Evolutionary conservation across 495 filamentous ascomycete species (phyloP), one percentile per base, ranked within the genome.

Genomic region (Polyplosphaeria fusca): DNA sequence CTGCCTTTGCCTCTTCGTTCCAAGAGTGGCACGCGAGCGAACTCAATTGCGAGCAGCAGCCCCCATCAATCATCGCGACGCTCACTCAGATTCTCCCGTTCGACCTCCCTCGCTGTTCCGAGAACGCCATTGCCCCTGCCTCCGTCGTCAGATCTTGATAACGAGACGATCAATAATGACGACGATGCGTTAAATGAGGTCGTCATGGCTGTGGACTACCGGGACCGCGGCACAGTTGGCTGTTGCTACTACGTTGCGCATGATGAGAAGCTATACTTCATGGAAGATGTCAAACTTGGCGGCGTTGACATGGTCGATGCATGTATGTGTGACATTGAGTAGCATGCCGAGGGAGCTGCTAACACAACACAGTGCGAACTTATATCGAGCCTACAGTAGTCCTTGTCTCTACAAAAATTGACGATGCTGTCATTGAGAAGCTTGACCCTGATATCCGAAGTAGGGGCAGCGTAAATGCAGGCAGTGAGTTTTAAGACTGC

Each of bases 201-300:
- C 27, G 83, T 97, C 53, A 89, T 91, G 80, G 91, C 88, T 0
- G 74, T 96, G 24, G 88, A 96, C 52, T 76, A 89, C 65, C 82
- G 79, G 49, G 82, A 87, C 19, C 74, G 81, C 13, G 85, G 80
- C 0, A 86, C 80, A 0, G 76, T 97, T 13, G 93, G 93, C 4
- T 97, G 91, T 67, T 85, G 88, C 22, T 95, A 93, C 69, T 98
- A 92, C 69, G 76, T 86, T 19, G 84, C 83, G 2, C 71, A 79
- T 38, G 83, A 95, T 27, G 85, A 89, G 67, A 85, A 75, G 43
- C 70, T 98, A 12, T 87, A 86, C 27, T 71, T 96, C 44, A 82
- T 95, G 64, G 85, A 91, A 60, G 93, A 97, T 66, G 78, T 87
- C n/a, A 79, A 79, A 30, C 76, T 84, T 41, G 86, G 86, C 2